phyloP scores from a whole-genome alignment of 2,329 filamentous ascomycete genomes.

The Colletotrichum sp. region DNA sequence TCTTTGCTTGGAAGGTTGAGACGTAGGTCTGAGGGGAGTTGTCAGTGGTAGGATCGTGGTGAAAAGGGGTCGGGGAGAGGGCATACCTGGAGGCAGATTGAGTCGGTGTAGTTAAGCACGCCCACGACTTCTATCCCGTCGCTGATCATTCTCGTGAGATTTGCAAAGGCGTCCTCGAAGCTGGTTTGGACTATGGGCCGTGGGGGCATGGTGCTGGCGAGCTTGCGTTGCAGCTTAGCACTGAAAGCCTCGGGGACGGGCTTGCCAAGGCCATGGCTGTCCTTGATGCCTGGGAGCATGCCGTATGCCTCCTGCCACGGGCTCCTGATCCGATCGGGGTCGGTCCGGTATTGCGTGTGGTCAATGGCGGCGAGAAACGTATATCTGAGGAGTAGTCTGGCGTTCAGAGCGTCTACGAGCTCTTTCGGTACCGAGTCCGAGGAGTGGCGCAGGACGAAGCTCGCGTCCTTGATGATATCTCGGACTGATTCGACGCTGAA shows the following conservation, averaged over 20 bases:
- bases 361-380: conserved; percentile 63
- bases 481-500: conserved; percentile 63
- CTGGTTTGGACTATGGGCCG: conserved; percentile 82
- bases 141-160: conserved; percentile 72
- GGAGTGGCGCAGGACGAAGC: conserved; percentile 51
- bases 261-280: conserved; percentile 65
- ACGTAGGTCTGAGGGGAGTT: conserved; percentile 69
- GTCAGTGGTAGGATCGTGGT: no score
- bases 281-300: conserved; percentile 59
- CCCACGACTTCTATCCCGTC: conserved; percentile 74
- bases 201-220: conserved; percentile 93
- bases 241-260: conserved; percentile 82
- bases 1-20: conserved; percentile 75
- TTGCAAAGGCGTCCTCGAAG: conserved; percentile 72
- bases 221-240: conserved; percentile 84
- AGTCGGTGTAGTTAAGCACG: conserved; percentile 69
- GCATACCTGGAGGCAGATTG: conserved; percentile 70
- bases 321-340: conserved; percentile 50
- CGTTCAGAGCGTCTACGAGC: conserved; percentile 60
- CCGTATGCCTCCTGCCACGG: conserved; percentile 56
- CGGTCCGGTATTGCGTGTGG: conserved; percentile 47
- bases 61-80: neutral
- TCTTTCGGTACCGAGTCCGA: conserved; percentile 42
- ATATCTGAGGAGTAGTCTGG: conserved; percentile 70
- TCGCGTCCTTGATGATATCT: conserved; percentile 57